Evolutionary conservation across 176 grass and related monocot genomes (phyloP).

Genomic region (Thalia dealbata): DNA sequence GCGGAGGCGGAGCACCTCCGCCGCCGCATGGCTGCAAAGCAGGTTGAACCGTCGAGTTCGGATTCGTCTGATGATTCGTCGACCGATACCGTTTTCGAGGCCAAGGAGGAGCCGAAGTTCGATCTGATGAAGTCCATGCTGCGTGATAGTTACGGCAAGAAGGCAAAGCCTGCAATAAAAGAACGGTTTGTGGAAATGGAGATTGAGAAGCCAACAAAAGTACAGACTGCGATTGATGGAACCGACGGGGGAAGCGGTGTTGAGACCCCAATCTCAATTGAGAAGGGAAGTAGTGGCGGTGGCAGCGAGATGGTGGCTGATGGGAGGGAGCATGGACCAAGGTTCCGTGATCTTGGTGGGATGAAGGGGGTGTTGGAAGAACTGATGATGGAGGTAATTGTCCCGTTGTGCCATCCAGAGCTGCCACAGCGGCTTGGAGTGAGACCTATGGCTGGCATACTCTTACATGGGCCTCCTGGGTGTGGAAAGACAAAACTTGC

Average conservation of each 20-base stretch:
- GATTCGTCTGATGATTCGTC: slow-evolving; percentile 24
- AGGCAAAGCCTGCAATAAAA: slow-evolving; percentile 23
- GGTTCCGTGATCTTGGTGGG: slow-evolving; percentile 58
- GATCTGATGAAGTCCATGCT: slow-evolving; percentile 60
- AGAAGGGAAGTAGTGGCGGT: slow-evolving; percentile 22
- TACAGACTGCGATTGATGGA: slow-evolving; percentile 9
- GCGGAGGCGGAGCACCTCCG: slow-evolving; percentile 17
- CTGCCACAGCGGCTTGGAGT: slow-evolving; percentile 59
- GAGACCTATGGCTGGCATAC: slow-evolving; percentile 54
- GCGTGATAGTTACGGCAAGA: slow-evolving; percentile 38
- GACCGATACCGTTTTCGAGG: slow-evolving; percentile 20
- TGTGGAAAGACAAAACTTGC: slow-evolving; percentile 91
- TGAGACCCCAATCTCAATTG: not conserved
- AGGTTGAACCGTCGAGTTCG: slow-evolving; percentile 1
- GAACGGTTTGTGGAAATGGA: slow-evolving; percentile 65
- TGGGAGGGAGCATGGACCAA: slow-evolving; percentile 31
- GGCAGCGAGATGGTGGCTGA: not conserved
- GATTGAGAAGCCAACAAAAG: slow-evolving; percentile 40
- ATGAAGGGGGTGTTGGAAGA: slow-evolving; percentile 58
- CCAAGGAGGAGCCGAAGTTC: slow-evolving; percentile 24
- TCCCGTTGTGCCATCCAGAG: slow-evolving; percentile 69
- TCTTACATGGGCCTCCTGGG: slow-evolving; percentile 71
- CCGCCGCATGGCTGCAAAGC: not conserved
- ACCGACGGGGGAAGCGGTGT: slow-evolving; percentile 25
- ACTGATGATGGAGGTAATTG: slow-evolving; percentile 86